Evolutionary conservation across 345 rosid genomes (phyloP).

Genomic region (Pistacia vera): DNA sequence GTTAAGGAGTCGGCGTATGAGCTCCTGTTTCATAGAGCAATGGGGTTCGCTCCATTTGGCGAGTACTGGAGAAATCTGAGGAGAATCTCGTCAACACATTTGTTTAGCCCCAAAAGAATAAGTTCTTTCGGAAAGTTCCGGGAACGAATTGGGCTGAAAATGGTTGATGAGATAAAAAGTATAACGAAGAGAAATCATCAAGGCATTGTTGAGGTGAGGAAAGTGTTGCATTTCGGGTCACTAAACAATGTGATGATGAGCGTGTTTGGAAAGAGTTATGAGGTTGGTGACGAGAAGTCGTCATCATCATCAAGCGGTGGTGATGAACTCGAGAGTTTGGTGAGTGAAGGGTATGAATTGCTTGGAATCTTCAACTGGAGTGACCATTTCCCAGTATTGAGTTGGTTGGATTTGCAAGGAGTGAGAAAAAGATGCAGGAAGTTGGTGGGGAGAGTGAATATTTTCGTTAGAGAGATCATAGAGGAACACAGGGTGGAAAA

Average conservation of each 20-base stretch:
- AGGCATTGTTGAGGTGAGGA: conserved; percentile 52
- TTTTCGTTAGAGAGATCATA: conserved; percentile 59
- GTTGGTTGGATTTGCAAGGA: conserved; percentile 76
- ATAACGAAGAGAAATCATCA: conserved; percentile 13
- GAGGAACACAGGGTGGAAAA: conserved; percentile 55
- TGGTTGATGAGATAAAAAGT: conserved; percentile 44
- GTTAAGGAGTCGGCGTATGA: conserved; percentile 87
- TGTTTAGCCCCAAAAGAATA: conserved; percentile 74
- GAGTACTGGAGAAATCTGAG: conserved; percentile 90
- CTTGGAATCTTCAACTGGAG: conserved; percentile 83
- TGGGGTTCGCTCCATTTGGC: conserved; percentile 86
- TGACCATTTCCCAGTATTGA: conserved; percentile 74
- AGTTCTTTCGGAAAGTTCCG: conserved; percentile 49
- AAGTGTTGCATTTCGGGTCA: conserved; percentile 67
- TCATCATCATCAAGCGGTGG: conserved; percentile 17
- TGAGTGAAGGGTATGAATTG: conserved; percentile 74
- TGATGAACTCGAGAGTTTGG: conserved; percentile 55
- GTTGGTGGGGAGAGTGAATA: conserved; percentile 54
- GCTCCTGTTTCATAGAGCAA: conserved; percentile 79
- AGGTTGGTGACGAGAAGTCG: conserved; percentile 32
- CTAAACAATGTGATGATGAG: conserved; percentile 74
- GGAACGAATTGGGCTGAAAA: conserved; percentile 44
- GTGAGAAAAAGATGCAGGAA: conserved; percentile 67
- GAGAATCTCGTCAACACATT: conserved; percentile 74
- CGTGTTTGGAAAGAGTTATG: conserved; percentile 71